These are phyloP conservation scores for Penicillium longicatenatum DNA, from an alignment of 495 filamentous ascomycete genomes.

Conservation along the genomic window DNA sequence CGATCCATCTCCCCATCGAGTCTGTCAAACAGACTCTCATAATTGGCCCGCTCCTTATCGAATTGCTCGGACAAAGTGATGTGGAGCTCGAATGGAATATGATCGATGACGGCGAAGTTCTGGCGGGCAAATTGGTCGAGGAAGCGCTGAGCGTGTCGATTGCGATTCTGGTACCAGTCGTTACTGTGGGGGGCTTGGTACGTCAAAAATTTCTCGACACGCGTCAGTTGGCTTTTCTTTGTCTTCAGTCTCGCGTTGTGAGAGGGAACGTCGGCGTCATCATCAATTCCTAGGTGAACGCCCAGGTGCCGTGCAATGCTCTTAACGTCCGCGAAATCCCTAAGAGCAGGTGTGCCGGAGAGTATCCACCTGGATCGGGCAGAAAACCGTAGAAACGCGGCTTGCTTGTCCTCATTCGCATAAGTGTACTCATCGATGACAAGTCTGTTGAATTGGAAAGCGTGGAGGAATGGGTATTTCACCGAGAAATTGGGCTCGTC, in stretches of 20 bases:
- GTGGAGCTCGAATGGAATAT: constrained; percentile 42
- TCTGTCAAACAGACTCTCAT: constrained; percentile 49
- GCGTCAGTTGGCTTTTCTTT: constrained; percentile 28
- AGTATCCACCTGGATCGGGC: constrained; percentile 65
- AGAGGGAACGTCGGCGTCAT: constrained; percentile 40
- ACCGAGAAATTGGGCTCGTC: constrained; percentile 19
- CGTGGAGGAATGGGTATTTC: constrained; percentile 50
- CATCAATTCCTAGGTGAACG: constrained; percentile 55
- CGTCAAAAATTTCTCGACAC: constrained; percentile 50
- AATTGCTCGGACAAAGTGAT: constrained; percentile 39
- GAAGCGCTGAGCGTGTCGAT: constrained; percentile 53
- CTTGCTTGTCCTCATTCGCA: constrained; percentile 36
- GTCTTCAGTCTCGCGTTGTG: constrained; percentile 35
- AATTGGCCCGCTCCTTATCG: constrained; percentile 45
- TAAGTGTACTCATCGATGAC: constrained; percentile 74
- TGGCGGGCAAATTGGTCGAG: constrained; percentile 55
- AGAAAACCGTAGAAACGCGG: constrained; percentile 35
- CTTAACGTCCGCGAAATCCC: constrained; percentile 61
- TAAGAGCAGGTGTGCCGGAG: constrained; percentile 64
- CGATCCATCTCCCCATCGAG: constrained; percentile 40
- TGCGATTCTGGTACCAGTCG: constrained; percentile 54
- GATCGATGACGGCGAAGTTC: constrained; percentile 49
- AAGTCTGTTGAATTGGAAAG: constrained; percentile 62
- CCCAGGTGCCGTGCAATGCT: constrained; percentile 57
- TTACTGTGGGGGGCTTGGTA: constrained; percentile 44